A percentile compares a stretch with the other conserved stretches of the same genome.
phyloP scores from a whole-genome alignment of 139 green algal genomes.

The Eudorina sp. region DNA sequence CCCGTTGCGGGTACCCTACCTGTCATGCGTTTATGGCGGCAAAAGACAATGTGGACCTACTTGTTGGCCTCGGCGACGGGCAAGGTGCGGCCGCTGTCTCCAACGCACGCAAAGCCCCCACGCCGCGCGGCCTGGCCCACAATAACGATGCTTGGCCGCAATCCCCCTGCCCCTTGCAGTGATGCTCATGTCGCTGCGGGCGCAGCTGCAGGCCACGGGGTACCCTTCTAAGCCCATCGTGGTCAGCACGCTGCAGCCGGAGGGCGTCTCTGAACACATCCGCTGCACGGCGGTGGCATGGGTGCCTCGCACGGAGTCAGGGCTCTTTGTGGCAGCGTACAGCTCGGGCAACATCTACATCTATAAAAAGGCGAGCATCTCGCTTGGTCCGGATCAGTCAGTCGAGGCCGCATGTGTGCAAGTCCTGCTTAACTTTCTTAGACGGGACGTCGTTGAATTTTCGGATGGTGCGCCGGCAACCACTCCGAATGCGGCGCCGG shows the following conservation, averaged over 20 bases:
- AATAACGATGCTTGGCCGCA: background rate
- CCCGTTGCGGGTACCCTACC: constrained; percentile 55
- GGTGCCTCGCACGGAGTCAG: constrained; percentile 62
- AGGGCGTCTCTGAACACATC: constrained; percentile 50
- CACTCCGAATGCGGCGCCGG: too few relatives aligned
- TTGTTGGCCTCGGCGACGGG: constrained; percentile 79
- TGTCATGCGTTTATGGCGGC: constrained; percentile 68
- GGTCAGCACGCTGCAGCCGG: constrained; percentile 59
- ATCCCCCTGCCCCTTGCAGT: constrained; percentile 64
- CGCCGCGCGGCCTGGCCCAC: background rate
- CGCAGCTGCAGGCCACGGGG: constrained; percentile 62
- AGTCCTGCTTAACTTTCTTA: too few relatives aligned
- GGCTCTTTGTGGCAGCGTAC: constrained; percentile 72
- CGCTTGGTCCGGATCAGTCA: too few relatives aligned
- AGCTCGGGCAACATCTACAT: constrained; percentile 73
- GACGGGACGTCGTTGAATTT: too few relatives aligned
- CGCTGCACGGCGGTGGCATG: constrained; percentile 71
- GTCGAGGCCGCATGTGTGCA: too few relatives aligned
- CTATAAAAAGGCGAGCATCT: constrained; percentile 74
- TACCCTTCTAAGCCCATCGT: constrained; percentile 55
- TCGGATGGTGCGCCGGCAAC: too few relatives aligned
- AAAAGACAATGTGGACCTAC: constrained; percentile 74
- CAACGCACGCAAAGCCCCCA: background rate
- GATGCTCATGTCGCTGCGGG: constrained; percentile 69
- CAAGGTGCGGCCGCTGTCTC: constrained; percentile 60